Percentiles rank a stretch among this genome's conserved stretches.
These are phyloP conservation scores for Penicillium sclerotiorum DNA, from an alignment of 2,329 filamentous ascomycete species.

Conservation along the genomic window DNA sequence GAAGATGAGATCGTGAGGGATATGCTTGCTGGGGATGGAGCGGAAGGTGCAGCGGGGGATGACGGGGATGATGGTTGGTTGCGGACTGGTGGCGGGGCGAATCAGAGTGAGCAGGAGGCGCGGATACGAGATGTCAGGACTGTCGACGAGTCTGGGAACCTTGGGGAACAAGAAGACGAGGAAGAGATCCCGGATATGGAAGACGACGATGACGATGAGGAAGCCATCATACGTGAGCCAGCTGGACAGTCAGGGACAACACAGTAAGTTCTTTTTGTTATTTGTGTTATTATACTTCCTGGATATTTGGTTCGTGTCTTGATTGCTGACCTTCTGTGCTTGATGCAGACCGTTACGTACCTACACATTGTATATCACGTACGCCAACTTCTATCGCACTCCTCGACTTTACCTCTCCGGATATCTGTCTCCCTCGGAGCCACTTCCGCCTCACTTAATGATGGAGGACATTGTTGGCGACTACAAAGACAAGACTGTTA, in stretches of 20 bases:
- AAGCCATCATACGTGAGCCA: conserved; percentile 88
- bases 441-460: conserved; percentile 81
- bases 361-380: conserved; percentile 99
- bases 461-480: conserved; percentile 97
- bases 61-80: conserved; percentile 92
- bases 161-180: conserved; percentile 68
- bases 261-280: conserved; percentile 50
- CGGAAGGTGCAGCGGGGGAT: conserved; percentile 62
- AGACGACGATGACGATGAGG: conserved; percentile 89
- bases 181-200: conserved; percentile 97
- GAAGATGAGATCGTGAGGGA: conserved; percentile 86
- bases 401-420: conserved; percentile 93
- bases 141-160: conserved; percentile 84
- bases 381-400: conserved; percentile 94
- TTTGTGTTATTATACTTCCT: neutral
- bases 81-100: conserved; percentile 74
- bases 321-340: neutral
- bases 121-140: conserved; percentile 81
- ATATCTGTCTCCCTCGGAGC: conserved; percentile 77
- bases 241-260: conserved; percentile 51
- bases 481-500: conserved; percentile 98
- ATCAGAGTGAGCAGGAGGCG: conserved; percentile 68
- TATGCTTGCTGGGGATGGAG: conserved; percentile 60
- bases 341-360: conserved; percentile 75
- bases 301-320: neutral